Evolutionary conservation across 2,329 filamentous ascomycete species (phyloP), one percentile per base, ranked within the genome.

Genomic region (Colletotrichum truncatum): DNA sequence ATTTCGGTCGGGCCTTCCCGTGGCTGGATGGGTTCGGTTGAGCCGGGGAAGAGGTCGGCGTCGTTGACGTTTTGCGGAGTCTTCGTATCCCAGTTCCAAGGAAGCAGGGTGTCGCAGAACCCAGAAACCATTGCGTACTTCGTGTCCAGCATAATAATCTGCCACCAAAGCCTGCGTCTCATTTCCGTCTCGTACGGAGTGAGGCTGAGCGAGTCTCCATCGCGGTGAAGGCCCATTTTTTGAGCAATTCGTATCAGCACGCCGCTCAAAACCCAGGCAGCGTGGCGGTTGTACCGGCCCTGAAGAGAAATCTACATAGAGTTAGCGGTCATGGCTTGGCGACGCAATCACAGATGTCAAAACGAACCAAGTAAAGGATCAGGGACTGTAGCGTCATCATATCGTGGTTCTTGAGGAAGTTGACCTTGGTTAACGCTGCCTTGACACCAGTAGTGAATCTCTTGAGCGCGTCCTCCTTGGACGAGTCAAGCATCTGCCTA

Each of bases 101-200:
- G 82, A 3, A 87, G 75, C 56, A 85, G 75, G 9, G 83, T 82
- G 67, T 85, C 82, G 63, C 80, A 85, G 23, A 89, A 80, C 2
- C 87, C 87, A 4, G 87, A 88, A 62, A 86, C 78, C 62, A 89
- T 75, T 41, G 86, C 87, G 59, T 84, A 84, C 68, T 86, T 85
- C 43, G 83, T 79, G 67, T 90, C 87, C 55, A 87, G 79, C 59
- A 89, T 78, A 51, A 88, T 80, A 25, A 91, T 83, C 71, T 87
- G 84, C 88, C 87, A 90, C 89, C 89, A 92, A 18, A 91, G 80
- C 6, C 89, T 81, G 43, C 89, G 80, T n/a, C 89, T 83, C 81
- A 91, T 91, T 72, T 92, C 88, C 3, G 85, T 85, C 70, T 91
- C 88, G 69, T 90, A 90, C 0, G 88, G 86, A 0, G 84, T 80